Percentiles rank a stretch among this genome's conserved stretches.
Conservation (phyloP, 768 basidiomycete genomes). For the Leccinum uliginosum region DNA sequence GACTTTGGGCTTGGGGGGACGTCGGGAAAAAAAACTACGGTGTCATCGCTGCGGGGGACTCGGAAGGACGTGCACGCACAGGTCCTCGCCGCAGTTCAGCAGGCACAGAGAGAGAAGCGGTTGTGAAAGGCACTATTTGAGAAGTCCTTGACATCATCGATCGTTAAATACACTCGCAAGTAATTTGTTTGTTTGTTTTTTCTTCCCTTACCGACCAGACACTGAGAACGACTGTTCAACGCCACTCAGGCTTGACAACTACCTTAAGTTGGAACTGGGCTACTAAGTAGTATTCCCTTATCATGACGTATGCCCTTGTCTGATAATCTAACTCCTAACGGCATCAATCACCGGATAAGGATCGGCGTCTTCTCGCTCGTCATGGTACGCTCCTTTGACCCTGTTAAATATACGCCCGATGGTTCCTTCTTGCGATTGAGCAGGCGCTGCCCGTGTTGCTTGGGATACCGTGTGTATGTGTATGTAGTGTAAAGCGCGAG, state of each 20-base stretch:
- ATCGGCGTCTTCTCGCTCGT: constrained; percentile 15
- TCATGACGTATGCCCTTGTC: constrained; percentile 3
- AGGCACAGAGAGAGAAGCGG: too few species aligned
- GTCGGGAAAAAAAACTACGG: constrained; percentile 83
- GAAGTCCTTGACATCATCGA: too few species aligned
- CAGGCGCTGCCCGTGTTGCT: too few species aligned
- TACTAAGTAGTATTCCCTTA: background rate
- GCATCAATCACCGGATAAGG: background rate
- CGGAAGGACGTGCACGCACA: constrained; percentile 62
- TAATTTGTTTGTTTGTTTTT: background rate
- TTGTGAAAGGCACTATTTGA: background rate
- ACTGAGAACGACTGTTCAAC: too few species aligned
- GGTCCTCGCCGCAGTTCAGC: constrained; percentile 72
- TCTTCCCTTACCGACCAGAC: background rate
- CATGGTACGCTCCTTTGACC: background rate
- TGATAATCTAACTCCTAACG: background rate
- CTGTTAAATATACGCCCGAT: background rate
- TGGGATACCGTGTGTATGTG: too few species aligned
- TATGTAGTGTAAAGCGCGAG: too few species aligned
- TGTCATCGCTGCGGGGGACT: constrained; percentile 80
- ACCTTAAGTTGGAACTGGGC: too few species aligned
- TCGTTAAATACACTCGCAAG: background rate
- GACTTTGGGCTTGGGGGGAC: constrained; percentile 87
- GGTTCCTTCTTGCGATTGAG: too few species aligned
- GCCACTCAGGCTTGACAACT: too few species aligned